Evolutionary conservation across 1,139 yeast genomes (phyloP).

Genomic region (Suhomyces taliae): DNA sequence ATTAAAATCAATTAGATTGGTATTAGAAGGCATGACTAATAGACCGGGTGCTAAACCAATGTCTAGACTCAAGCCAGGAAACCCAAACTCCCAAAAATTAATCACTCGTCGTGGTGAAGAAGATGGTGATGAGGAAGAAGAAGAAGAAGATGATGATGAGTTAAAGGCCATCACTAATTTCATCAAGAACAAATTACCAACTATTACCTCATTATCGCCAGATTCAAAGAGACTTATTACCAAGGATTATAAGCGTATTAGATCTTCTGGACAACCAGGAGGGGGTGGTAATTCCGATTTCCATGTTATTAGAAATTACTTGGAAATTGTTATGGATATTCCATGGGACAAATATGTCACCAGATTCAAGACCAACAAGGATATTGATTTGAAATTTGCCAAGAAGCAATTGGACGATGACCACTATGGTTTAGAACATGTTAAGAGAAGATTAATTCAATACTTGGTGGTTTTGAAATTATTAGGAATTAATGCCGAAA

Average conservation of each 20-base stretch:
- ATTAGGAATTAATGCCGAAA: slow-evolving; percentile 45
- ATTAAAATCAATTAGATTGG: slow-evolving; percentile 53
- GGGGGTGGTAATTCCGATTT: slow-evolving; percentile 63
- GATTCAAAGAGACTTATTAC: slow-evolving; percentile 60
- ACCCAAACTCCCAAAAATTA: slow-evolving; percentile 3
- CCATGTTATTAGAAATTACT: slow-evolving; percentile 68
- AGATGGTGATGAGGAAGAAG: slow-evolving; percentile 27
- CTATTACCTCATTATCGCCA: slow-evolving; percentile 31
- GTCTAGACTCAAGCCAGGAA: slow-evolving; percentile 7
- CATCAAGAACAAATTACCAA: slow-evolving; percentile 47
- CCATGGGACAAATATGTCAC: slow-evolving; percentile 57
- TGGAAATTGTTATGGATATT: slow-evolving; percentile 67
- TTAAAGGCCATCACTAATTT: slow-evolving; percentile 45
- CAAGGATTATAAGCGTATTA: slow-evolving; percentile 66
- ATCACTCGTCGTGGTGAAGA: slow-evolving; percentile 12
- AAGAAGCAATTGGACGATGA: slow-evolving; percentile 66
- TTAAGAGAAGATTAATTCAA: slow-evolving; percentile 78
- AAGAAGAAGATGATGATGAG: slow-evolving; percentile 49
- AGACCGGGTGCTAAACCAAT: slow-evolving; percentile 10
- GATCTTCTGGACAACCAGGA: slow-evolving; percentile 52
- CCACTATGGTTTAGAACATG: slow-evolving; percentile 82
- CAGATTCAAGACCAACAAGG: slow-evolving; percentile 39
- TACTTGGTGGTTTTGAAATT: slow-evolving; percentile 77
- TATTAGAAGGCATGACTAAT: slow-evolving; percentile 53
- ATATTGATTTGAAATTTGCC: slow-evolving; percentile 57